Evolutionary conservation across 129 eudicot species (phyloP), one percentile per base, ranked within the genome.

Genomic region (Logfia minima): DNA sequence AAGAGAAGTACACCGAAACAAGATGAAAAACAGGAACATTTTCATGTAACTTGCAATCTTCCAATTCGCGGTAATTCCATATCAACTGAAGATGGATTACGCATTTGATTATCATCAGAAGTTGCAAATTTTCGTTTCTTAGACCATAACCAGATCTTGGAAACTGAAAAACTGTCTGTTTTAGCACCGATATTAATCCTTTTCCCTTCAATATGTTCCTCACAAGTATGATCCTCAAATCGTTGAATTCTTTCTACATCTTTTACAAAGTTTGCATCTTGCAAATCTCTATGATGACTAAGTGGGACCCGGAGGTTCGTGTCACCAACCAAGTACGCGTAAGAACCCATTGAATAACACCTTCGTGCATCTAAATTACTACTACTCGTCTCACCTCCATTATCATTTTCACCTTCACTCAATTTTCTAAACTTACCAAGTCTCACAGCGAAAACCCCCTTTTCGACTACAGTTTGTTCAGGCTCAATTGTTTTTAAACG

Each of bases 141-240:
- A 55, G 97, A 82, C 99, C 99, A 94, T 43, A 91, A 84, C 99
- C 99, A 94, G 58, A 91, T 94, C 90, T 94, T 91, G 11, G 99
- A 94, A 75, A 89, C 96, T 21, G 99, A 94, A 64, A 87, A 94
- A 76, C 99, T 94, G 76, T 94, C 99, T 3, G 87, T 89, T 82
- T 88, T 94, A 3, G 90, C 81, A 32, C 97, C 90, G 68, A 86
- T 77, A 73, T 80, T 75, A 17, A 94, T 91, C 94, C 79, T 94
- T 83, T 91, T 94, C 55, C 97, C 96, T 60, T 91, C 93, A 18
- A 34, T 53, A 67, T 77, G 83, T 43, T 75, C 89, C 79, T 84
- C 87, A 73, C 23, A 21, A 7, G 55, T 17, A 68, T 56, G 37
- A 70, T 81, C 78, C 65, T 69, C 53, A 32, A 28, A 19, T 14